These are phyloP conservation scores for Curvularia sp. DNA, from an alignment of 2,329 filamentous ascomycete genomes.

Conservation along the genomic window DNA sequence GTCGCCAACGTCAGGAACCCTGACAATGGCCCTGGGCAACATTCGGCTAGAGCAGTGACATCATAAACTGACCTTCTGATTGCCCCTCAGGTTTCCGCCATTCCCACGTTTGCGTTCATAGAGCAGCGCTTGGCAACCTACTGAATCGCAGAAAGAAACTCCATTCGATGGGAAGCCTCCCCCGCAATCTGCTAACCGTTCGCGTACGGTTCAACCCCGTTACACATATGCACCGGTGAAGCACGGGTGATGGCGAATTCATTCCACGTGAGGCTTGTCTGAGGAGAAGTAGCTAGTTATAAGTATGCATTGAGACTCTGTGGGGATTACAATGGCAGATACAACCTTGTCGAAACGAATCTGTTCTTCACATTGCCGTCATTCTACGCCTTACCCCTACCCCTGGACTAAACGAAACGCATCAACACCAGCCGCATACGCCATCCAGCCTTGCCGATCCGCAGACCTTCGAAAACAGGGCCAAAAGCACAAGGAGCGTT, in stretches of 20 bases:
- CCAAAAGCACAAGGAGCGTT: background rate
- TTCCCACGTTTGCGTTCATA: conserved; percentile 4
- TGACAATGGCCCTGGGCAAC: conserved; percentile 9
- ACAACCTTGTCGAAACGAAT: background rate
- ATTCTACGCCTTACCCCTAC: conserved; percentile 1
- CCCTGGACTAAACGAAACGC: background rate
- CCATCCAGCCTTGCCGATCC: conserved; percentile 21
- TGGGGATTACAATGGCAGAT: background rate
- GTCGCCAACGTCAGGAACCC: conserved; percentile 21
- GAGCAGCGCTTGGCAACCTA: conserved; percentile 13
- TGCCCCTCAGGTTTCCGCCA: conserved; percentile 22
- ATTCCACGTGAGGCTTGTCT: background rate
- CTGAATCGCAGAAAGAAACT: background rate
- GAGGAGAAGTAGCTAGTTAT: background rate
- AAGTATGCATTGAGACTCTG: background rate
- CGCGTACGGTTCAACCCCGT: conserved; percentile 16
- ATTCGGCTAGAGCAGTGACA: conserved; percentile 23
- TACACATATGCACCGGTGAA: conserved; percentile 14
- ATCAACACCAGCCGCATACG: conserved; percentile 16
- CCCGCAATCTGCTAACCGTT: conserved; percentile 5
- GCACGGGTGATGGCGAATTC: conserved; percentile 13
- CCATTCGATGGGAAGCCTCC: conserved; percentile 19
- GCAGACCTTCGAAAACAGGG: conserved; percentile 14
- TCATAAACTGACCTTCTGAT: conserved; percentile 15
- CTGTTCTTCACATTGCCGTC: background rate